Evolutionary conservation across 257 asterid genomes (phyloP).

Genomic region (Penstemon barbatus): DNA sequence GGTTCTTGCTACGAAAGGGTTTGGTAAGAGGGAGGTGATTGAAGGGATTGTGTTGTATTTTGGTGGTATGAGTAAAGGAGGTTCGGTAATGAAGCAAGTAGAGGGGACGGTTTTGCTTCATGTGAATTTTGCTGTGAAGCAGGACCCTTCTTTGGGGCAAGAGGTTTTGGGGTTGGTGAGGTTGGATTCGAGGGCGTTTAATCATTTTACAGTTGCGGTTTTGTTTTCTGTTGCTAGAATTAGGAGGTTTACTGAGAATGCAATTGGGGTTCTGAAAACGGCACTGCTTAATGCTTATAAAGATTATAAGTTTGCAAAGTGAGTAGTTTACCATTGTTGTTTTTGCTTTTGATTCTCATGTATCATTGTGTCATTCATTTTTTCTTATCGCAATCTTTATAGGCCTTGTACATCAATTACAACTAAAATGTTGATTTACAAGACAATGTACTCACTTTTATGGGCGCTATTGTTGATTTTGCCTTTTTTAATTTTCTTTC

Average conservation of each 20-base stretch:
- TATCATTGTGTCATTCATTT: no score
- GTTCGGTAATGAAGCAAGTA: constrained; percentile 72
- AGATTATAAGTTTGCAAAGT: constrained; percentile 66
- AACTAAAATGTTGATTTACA: neutral
- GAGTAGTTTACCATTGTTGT: constrained; percentile 29
- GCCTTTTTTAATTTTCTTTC: constrained; percentile 8
- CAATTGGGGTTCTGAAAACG: constrained; percentile 62
- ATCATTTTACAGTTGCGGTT: constrained; percentile 73
- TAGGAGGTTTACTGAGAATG: constrained; percentile 66
- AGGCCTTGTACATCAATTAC: no score
- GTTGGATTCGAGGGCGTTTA: constrained; percentile 64
- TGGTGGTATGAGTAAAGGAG: constrained; percentile 46
- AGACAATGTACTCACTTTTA: neutral
- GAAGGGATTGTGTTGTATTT: constrained; percentile 77
- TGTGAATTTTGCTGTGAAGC: constrained; percentile 84
- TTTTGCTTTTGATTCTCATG: neutral
- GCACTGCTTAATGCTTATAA: constrained; percentile 68
- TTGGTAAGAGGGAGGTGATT: constrained; percentile 72
- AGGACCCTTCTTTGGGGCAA: constrained; percentile 81
- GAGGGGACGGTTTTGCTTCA: constrained; percentile 93
- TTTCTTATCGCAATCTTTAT: no score
- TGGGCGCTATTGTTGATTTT: constrained; percentile 17
- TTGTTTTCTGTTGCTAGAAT: constrained; percentile 78
- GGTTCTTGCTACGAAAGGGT: constrained; percentile 75
- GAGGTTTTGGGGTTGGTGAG: constrained; percentile 72